phyloP scores from a whole-genome alignment of 2,329 filamentous ascomycete species.

The Ilyonectria mors-panacis region DNA sequence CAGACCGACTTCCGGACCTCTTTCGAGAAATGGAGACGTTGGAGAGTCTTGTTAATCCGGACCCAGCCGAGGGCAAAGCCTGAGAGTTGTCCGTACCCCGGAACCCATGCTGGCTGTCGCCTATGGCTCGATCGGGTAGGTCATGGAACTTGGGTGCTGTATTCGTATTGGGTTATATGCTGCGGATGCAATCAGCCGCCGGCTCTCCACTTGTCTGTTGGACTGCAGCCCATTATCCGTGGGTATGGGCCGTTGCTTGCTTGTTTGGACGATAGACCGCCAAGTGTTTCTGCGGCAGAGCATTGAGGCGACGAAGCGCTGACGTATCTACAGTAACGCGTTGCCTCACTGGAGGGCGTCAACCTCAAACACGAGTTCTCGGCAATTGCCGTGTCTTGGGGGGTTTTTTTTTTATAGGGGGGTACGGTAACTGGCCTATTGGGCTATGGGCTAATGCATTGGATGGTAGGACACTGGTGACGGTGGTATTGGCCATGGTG shows the following conservation, averaged over 20 bases:
- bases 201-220: constrained; percentile 4
- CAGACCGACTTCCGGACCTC: constrained; percentile 9
- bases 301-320: neutral
- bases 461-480: constrained; percentile 4
- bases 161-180: constrained; percentile 28
- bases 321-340: constrained; percentile 1
- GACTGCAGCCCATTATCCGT: neutral
- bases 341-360: neutral
- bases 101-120: constrained; percentile 5
- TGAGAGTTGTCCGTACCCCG: neutral
- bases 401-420: no score
- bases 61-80: constrained; percentile 10
- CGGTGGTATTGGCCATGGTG: neutral
- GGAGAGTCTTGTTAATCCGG: neutral
- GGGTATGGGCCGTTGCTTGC: constrained; percentile 20
- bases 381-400: neutral
- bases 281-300: neutral
- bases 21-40: neutral
- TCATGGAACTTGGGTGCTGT: constrained; percentile 16
- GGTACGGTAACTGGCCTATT: neutral
- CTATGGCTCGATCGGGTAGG: constrained; percentile 11
- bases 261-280: constrained; percentile 21
- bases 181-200: constrained; percentile 1
- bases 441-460: neutral
- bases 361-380: neutral